Evolutionary conservation across 2,329 filamentous ascomycete genomes (phyloP).

Genomic region (Claviceps pusilla): DNA sequence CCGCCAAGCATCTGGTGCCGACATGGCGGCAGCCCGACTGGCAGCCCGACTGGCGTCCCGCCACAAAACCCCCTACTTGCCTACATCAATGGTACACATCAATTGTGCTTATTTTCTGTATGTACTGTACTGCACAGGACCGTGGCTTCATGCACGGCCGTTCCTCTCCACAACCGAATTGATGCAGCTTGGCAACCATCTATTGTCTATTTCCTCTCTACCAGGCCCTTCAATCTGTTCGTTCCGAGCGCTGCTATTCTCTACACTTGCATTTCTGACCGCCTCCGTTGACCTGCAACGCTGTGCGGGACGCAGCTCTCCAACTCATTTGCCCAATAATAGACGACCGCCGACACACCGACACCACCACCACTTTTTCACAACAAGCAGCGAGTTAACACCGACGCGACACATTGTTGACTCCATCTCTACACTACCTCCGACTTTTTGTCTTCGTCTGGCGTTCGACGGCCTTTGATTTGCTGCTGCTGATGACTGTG

Average conservation of each 20-base stretch:
- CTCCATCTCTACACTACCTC: not conserved
- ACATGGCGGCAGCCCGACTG: not conserved
- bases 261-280: slow-evolving; percentile 1
- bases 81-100: not conserved
- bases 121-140: no score
- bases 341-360: not conserved
- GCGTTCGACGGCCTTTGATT: not conserved
- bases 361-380: not conserved
- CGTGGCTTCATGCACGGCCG: not conserved
- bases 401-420: not conserved
- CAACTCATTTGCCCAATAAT: not conserved
- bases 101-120: not conserved
- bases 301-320: slow-evolving; percentile 2
- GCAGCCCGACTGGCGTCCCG: not conserved
- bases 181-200: not conserved
- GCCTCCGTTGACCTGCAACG: slow-evolving; percentile 1
- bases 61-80: not conserved
- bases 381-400: not conserved
- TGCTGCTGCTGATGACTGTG: slow-evolving; percentile 5
- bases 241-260: not conserved
- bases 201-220: not conserved
- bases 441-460: not conserved
- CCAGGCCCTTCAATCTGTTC: not conserved
- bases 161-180: not conserved
- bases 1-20: not conserved